These are phyloP conservation scores for Fusarium proliferatum DNA, from an alignment of 2,329 filamentous ascomycete genomes.

Conservation along the genomic window DNA sequence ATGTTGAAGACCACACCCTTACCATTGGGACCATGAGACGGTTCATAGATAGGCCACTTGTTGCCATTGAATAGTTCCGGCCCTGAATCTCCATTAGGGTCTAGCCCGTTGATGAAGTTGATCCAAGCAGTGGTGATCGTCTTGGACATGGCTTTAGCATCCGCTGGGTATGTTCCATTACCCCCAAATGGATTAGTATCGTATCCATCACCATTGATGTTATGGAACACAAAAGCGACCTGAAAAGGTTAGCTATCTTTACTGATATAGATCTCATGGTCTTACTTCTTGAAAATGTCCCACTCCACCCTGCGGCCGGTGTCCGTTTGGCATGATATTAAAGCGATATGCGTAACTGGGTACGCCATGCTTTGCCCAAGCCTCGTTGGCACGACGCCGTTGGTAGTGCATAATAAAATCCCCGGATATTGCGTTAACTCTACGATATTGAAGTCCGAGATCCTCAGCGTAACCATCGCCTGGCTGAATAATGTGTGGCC, in stretches of 20 bases:
- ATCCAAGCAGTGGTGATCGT: constrained; percentile 49
- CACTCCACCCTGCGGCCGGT: constrained; percentile 35
- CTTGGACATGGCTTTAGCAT: constrained; percentile 43
- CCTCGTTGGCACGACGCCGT: constrained; percentile 43
- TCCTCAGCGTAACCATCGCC: constrained; percentile 39
- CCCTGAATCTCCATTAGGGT: constrained; percentile 43
- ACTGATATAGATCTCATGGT: accelerated
- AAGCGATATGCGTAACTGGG: constrained; percentile 49
- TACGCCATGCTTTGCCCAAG: constrained; percentile 44
- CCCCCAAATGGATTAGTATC: constrained; percentile 47
- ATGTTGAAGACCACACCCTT: constrained; percentile 46
- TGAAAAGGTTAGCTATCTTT: constrained; percentile 18
- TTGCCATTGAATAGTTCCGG: neutral
- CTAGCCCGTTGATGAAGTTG: constrained; percentile 42
- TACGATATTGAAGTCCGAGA: constrained; percentile 47
- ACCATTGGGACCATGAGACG: constrained; percentile 26
- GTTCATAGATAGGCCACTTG: constrained; percentile 45
- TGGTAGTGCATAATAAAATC: constrained; percentile 44
- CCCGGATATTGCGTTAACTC: constrained; percentile 46
- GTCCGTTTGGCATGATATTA: constrained; percentile 46
- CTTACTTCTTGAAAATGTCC: constrained; percentile 54
- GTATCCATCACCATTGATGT: constrained; percentile 48
- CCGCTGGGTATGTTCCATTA: constrained; percentile 40
- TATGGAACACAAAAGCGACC: constrained; percentile 56
- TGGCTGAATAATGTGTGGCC: constrained; percentile 47